Evolutionary conservation across 441 rosid species (phyloP).

Genomic region (Viola pubescens): DNA sequence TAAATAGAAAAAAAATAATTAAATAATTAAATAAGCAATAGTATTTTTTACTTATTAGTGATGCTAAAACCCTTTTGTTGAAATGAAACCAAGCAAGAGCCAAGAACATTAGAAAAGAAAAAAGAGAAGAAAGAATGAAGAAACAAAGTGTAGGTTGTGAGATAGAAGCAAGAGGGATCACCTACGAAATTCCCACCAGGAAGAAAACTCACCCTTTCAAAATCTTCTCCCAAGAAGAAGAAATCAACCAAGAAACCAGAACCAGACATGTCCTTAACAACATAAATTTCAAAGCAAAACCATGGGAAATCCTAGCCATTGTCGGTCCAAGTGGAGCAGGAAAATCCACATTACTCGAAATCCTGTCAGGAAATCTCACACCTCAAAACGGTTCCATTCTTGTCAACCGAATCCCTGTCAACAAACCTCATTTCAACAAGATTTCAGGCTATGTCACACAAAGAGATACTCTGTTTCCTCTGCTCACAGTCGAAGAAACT

Average conservation of each 20-base stretch:
- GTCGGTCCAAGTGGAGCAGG: slow-evolving; percentile 99
- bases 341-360: slow-evolving; percentile 74
- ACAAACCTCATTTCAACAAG: slow-evolving; percentile 58
- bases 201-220: slow-evolving; percentile 33
- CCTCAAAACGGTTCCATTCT: slow-evolving; percentile 58
- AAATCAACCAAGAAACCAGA: slow-evolving; percentile 20
- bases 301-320: slow-evolving; percentile 88
- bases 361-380: slow-evolving; percentile 53
- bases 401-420: slow-evolving; percentile 48
- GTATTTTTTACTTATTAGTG: too few relatives aligned
- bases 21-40: too few relatives aligned
- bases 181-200: slow-evolving; percentile 37
- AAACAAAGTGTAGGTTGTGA: slow-evolving; percentile 57
- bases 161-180: slow-evolving; percentile 69
- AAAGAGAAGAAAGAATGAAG: slow-evolving; percentile 33
- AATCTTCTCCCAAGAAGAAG: slow-evolving; percentile 27
- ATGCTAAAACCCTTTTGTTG: too few relatives aligned
- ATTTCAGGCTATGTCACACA: slow-evolving; percentile 83
- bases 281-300: slow-evolving; percentile 69
- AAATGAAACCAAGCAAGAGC: not conserved
- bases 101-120: slow-evolving; percentile 6
- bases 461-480: slow-evolving; percentile 70
- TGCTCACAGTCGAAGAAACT: slow-evolving; percentile 90
- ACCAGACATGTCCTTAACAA: slow-evolving; percentile 49
- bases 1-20: too few relatives aligned